A percentile compares a stretch with the other conserved stretches of the same genome.
phyloP scores from a whole-genome alignment of 1,284 basidiomycete species.

The Pterula multifida region DNA sequence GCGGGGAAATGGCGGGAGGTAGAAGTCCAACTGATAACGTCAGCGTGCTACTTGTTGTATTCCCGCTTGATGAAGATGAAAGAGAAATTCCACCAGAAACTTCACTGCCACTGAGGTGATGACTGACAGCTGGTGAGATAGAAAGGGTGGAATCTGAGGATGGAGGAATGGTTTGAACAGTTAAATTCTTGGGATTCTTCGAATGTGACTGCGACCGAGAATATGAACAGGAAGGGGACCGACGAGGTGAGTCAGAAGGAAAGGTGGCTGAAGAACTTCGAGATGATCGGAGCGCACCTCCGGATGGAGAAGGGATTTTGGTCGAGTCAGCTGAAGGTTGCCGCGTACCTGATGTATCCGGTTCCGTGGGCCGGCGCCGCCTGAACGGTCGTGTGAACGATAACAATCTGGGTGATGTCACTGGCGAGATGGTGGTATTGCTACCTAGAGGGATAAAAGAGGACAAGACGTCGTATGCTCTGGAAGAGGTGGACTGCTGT shows the following conservation, averaged over 20 bases:
- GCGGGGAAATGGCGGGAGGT: slow-evolving; percentile 13
- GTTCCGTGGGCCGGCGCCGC: slow-evolving; percentile 6
- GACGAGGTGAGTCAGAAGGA: slow-evolving; percentile 10
- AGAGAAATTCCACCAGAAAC: background rate
- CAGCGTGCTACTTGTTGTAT: background rate
- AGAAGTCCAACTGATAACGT: slow-evolving; percentile 10
- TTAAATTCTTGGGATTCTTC: background rate
- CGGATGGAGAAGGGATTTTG: background rate
- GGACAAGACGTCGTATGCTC: slow-evolving; percentile 48
- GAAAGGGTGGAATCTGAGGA: background rate
- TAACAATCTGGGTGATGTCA: slow-evolving; percentile 10
- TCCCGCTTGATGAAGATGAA: background rate
- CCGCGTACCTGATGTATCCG: background rate
- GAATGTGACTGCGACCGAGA: slow-evolving; percentile 6
- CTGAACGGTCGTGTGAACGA: slow-evolving; percentile 6
- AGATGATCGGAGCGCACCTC: slow-evolving; percentile 5
- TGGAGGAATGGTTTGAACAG: background rate
- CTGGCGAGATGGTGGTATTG: slow-evolving; percentile 7
- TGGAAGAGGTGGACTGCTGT: slow-evolving; percentile 14
- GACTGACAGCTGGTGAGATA: background rate
- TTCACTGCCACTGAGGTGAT: background rate
- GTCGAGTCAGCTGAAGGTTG: background rate
- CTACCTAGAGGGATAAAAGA: slow-evolving; percentile 28
- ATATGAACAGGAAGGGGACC: slow-evolving; percentile 9
- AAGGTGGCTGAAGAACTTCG: slow-evolving; percentile 7